phyloP scores from a whole-genome alignment of 2,329 filamentous ascomycete genomes.

The Coniochaeta sp. region DNA sequence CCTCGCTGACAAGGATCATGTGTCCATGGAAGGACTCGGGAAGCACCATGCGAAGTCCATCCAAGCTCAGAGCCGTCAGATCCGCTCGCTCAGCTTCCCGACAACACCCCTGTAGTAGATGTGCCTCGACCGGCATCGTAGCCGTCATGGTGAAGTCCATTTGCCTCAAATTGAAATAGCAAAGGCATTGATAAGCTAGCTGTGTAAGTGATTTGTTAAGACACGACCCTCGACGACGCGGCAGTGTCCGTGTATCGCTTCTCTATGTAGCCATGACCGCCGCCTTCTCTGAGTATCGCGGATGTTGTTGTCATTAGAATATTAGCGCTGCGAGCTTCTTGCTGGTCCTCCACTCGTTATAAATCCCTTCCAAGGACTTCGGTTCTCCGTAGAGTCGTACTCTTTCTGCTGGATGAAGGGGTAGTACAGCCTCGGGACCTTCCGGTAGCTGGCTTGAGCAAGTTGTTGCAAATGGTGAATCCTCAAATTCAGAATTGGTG shows the following conservation, averaged over 20 bases:
- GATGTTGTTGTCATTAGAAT: not conserved
- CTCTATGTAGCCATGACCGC: not conserved
- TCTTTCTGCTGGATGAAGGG: not conserved
- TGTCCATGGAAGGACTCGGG: constrained; percentile 36
- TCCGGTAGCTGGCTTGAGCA: not conserved
- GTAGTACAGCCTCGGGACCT: not conserved
- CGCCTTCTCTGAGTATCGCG: not conserved
- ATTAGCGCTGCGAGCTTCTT: not conserved
- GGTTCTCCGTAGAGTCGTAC: not conserved
- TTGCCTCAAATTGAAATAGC: not conserved
- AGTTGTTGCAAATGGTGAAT: not conserved
- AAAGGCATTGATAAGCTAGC: not conserved
- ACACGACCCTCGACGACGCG: not conserved
- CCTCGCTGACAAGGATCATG: constrained; percentile 38
- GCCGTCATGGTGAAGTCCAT: constrained; percentile 9
- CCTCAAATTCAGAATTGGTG: too few relatives aligned
- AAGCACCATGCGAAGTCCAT: constrained; percentile 39
- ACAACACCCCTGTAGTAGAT: constrained; percentile 45
- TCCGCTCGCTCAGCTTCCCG: constrained; percentile 47
- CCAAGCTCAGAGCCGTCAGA: constrained; percentile 36
- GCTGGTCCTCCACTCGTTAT: not conserved
- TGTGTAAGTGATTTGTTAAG: not conserved
- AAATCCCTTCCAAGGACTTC: not conserved
- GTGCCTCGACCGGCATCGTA: constrained; percentile 13
- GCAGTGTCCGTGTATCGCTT: not conserved